phyloP scores from a whole-genome alignment of 2,329 filamentous ascomycete species.

The Talaromyces albobiverticillius region DNA sequence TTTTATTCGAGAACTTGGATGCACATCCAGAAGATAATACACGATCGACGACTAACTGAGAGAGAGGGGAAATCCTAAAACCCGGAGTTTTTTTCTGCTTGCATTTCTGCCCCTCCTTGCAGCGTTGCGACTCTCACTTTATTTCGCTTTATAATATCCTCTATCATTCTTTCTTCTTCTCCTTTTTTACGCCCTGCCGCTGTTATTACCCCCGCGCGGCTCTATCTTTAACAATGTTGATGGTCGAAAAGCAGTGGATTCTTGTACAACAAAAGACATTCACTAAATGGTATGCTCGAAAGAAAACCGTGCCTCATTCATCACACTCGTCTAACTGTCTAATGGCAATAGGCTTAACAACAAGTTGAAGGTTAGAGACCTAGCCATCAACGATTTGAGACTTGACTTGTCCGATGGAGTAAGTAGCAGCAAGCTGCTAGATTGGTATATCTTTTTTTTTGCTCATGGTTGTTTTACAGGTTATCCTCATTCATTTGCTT shows the following conservation, averaged over 20 bases:
- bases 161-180: neutral
- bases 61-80: neutral
- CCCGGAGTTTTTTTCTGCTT: neutral
- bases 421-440: slow-evolving; percentile 41
- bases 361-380: slow-evolving; percentile 74
- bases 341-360: slow-evolving; percentile 76
- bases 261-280: slow-evolving; percentile 97
- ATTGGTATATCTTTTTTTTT: neutral
- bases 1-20: too few relatives aligned
- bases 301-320: too few relatives aligned
- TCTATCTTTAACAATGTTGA: slow-evolving; percentile 38
- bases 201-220: neutral
- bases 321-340: neutral
- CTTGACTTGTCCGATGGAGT: slow-evolving; percentile 90
- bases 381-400: slow-evolving; percentile 84
- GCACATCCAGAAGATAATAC: too few relatives aligned
- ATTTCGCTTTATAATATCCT: too few relatives aligned
- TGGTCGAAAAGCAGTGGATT: slow-evolving; percentile 62
- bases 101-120: slow-evolving; percentile 7
- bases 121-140: neutral
- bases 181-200: neutral
- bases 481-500: slow-evolving; percentile 92
- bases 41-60: neutral
- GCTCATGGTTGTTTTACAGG: slow-evolving; percentile 50
- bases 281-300: slow-evolving; percentile 74